phyloP scores from a whole-genome alignment of 2,329 filamentous ascomycete species.

The Penicillium polonicum region DNA sequence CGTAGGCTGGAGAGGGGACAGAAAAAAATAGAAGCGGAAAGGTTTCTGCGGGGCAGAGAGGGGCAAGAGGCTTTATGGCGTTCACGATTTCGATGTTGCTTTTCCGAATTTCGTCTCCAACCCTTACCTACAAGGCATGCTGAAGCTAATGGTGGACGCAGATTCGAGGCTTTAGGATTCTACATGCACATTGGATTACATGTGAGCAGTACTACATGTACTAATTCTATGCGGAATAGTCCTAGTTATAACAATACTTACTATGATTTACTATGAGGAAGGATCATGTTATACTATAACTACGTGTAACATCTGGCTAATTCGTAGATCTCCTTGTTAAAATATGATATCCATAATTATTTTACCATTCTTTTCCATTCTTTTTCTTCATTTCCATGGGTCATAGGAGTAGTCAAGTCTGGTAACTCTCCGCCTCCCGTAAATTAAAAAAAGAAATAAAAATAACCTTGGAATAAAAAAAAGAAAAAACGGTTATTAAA shows the following conservation, averaged over 20 bases:
- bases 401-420: neutral
- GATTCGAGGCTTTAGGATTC: neutral
- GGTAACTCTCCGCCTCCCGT: slow-evolving; percentile 9
- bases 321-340: slow-evolving; percentile 1
- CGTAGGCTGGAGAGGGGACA: neutral
- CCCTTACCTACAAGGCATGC: neutral
- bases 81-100: slow-evolving; percentile 11
- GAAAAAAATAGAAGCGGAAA: slow-evolving; percentile 23
- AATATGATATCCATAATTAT: neutral
- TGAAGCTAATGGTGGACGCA: neutral
- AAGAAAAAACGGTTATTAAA: neutral
- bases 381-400: slow-evolving; percentile 6
- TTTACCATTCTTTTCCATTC: neutral
- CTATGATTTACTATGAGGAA: neutral
- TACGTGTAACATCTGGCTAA: neutral
- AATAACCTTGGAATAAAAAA: neutral
- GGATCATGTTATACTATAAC: neutral
- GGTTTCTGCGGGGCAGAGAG: slow-evolving; percentile 21
- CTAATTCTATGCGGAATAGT: neutral
- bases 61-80: slow-evolving; percentile 8
- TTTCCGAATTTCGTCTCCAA: neutral
- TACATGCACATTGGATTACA: neutral
- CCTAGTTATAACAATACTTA: neutral
- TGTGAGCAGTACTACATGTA: neutral
- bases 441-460: neutral